Evolutionary conservation across 495 filamentous ascomycete species (phyloP).

Genomic region (Annulohypoxylon bovei): DNA sequence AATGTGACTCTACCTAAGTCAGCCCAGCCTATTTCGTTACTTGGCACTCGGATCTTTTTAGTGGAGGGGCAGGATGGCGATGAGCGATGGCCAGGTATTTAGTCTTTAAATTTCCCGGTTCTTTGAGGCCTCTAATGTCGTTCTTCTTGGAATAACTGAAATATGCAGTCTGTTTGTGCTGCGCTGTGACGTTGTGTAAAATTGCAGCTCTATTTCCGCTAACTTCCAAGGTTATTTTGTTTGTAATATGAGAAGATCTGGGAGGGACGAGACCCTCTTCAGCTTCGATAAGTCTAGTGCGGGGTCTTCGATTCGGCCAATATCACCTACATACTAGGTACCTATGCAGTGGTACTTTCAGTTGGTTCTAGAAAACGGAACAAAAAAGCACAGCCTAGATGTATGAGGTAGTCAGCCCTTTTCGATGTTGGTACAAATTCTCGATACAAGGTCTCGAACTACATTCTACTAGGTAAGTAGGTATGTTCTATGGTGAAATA

Average conservation of each 20-base stretch:
- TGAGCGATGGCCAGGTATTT: constrained; percentile 33
- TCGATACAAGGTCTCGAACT: no score
- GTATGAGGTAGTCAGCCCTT: neutral
- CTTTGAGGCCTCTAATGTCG: constrained; percentile 12
- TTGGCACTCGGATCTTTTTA: constrained; percentile 41
- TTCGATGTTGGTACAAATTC: neutral
- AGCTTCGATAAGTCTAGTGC: constrained; percentile 28
- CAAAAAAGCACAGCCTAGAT: constrained; percentile 11
- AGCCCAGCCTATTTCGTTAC: constrained; percentile 29
- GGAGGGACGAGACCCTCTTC: constrained; percentile 13
- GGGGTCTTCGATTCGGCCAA: constrained; percentile 33
- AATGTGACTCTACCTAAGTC: constrained; percentile 38
- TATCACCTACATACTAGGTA: constrained; percentile 1
- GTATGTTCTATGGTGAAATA: neutral
- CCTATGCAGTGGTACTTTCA: no score
- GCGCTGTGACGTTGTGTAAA: constrained; percentile 21
- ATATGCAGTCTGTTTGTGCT: constrained; percentile 11
- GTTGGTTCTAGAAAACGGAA: neutral
- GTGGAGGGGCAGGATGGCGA: constrained; percentile 34
- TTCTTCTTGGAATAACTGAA: neutral
- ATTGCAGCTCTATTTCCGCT: constrained; percentile 6
- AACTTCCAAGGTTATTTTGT: neutral
- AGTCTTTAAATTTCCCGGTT: constrained; percentile 29
- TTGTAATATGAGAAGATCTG: constrained; percentile 1
- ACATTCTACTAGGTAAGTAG: neutral